Percentiles rank a stretch among this genome's conserved stretches.
Conservation (phyloP, 2,329 filamentous ascomycete species). For the Zopfia rhizophila region DNA sequence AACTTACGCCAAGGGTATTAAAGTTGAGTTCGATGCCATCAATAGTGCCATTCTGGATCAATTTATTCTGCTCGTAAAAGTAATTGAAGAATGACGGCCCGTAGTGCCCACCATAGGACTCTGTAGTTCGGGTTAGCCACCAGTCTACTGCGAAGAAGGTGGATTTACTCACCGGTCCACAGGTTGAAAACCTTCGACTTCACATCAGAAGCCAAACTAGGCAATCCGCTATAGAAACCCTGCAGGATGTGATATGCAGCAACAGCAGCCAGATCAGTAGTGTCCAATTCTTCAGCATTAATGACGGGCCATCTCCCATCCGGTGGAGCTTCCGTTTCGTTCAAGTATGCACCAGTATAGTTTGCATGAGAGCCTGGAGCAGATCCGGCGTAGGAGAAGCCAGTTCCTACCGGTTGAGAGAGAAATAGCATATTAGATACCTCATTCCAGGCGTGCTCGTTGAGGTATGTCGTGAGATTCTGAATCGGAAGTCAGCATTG, state of each 20-base stretch:
- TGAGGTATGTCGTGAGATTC: slow-evolving; percentile 49
- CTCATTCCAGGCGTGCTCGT: slow-evolving; percentile 70
- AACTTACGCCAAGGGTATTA: slow-evolving; percentile 60
- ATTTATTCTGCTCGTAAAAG: slow-evolving; percentile 67
- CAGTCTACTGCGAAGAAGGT: slow-evolving; percentile 7
- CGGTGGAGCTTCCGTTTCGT: slow-evolving; percentile 54
- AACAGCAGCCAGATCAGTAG: slow-evolving; percentile 66
- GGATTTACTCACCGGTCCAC: not conserved
- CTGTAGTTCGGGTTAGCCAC: slow-evolving; percentile 54
- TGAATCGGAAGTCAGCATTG: slow-evolving; percentile 7
- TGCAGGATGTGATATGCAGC: slow-evolving; percentile 67
- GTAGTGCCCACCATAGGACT: slow-evolving; percentile 62
- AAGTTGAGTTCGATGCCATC: slow-evolving; percentile 63
- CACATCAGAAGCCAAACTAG: slow-evolving; percentile 60
- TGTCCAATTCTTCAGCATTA: slow-evolving; percentile 63
- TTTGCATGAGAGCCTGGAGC: slow-evolving; percentile 55
- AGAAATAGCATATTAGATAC: slow-evolving; percentile 70
- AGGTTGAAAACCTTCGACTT: slow-evolving; percentile 43
- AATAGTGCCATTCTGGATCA: slow-evolving; percentile 61
- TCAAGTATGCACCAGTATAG: slow-evolving; percentile 58
- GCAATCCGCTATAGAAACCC: slow-evolving; percentile 62
- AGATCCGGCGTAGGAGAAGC: slow-evolving; percentile 61
- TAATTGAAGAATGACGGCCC: slow-evolving; percentile 66
- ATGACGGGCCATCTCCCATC: slow-evolving; percentile 62
- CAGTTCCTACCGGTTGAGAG: slow-evolving; percentile 69